Evolutionary conservation across 2,329 filamentous ascomycete genomes (phyloP).

Genomic region (Acephala macrosclerotiorum): DNA sequence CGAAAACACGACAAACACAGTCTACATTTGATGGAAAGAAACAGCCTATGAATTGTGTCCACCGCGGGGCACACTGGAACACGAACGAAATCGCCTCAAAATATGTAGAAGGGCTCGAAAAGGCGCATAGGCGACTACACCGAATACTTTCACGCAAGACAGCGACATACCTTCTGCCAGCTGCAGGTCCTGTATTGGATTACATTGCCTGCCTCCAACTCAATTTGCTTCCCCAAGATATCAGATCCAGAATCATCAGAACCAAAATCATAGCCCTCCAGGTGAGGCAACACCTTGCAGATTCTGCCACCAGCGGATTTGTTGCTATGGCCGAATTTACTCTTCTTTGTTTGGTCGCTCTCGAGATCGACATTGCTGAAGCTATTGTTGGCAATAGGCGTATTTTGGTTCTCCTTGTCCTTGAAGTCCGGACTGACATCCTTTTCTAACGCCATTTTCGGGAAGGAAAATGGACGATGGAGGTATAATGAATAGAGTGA

Average conservation of each 20-base stretch:
- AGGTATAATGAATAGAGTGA: slow-evolving; percentile 30
- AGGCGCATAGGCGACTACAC: not conserved
- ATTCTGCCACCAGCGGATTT: slow-evolving; percentile 38
- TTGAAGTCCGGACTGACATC: slow-evolving; percentile 14
- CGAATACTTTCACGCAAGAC: not conserved
- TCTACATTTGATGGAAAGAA: not conserved
- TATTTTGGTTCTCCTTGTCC: slow-evolving; percentile 18
- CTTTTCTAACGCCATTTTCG: slow-evolving; percentile 43
- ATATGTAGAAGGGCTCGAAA: not conserved
- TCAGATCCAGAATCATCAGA: slow-evolving; percentile 38
- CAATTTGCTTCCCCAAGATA: slow-evolving; percentile 69
- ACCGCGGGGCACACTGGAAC: no score
- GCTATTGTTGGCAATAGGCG: slow-evolving; percentile 11
- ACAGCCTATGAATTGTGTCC: no score
- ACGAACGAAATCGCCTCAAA: no score
- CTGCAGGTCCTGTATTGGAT: slow-evolving; percentile 95
- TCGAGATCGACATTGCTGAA: slow-evolving; percentile 23
- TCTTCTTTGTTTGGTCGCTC: slow-evolving; percentile 15
- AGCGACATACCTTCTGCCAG: slow-evolving; percentile 77
- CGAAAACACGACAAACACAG: not conserved
- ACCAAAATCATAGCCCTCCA: slow-evolving; percentile 37
- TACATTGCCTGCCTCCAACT: slow-evolving; percentile 75
- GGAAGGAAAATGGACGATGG: slow-evolving; percentile 42
- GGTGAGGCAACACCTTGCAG: slow-evolving; percentile 42
- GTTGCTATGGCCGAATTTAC: slow-evolving; percentile 21